Base-by-base conservation (phyloP, 2,329 filamentous ascomycete species). In the Ophiostoma sp. region DNA sequence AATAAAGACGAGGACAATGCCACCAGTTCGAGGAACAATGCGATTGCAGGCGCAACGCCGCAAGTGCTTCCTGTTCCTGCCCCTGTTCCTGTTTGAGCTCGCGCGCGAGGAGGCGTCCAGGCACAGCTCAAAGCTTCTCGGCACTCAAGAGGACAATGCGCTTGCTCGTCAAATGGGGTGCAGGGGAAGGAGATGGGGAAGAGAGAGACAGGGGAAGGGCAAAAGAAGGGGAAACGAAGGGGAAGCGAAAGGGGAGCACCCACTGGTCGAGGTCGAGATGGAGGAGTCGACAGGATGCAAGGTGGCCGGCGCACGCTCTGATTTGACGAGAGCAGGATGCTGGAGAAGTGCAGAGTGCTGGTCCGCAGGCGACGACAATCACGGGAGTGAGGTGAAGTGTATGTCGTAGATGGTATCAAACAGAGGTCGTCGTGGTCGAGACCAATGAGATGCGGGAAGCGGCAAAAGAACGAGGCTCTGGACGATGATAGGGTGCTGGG, bases 401-500 rank as follows among this genome's bases (percentile, higher is more conserved):
- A n/a, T n/a, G n/a, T n/a, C n/a, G n/a, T n/a, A n/a, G 25, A 33
- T n/a, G 28, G 28, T 3, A 17, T 12, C 25, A 33, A 50, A 12
- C 2, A 22, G 28, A 22, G n/a, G n/a, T n/a, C 55, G 55, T 39
- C 33, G 33, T 36, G 33, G 33, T 28, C 22, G 11, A 76, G 80
- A 78, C 86, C 87, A 88, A 88, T 88, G 78, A 78, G 81, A 80
- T 80, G 71, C 77, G 76, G 55, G 66, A 69, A 69, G 66, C 45
- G 66, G 66, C 66, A 52, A 79, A 80, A 85, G 77, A 78, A 75
- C 75, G 80, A 81, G 77, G 82, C 78, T 85, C 78, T 79, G 79
- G 82, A 83, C 81, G 80, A 80, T 87, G 85, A 88, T 87, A 88
- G 87, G 86, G 83, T 79, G 84, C 78, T 77, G 9, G 36, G n/a